Percentiles rank a stretch among this genome's conserved stretches.
These are phyloP conservation scores for Plasmodium gallinaceum DNA, from an alignment of 169 alveolate genomes.

Conservation along the genomic window DNA sequence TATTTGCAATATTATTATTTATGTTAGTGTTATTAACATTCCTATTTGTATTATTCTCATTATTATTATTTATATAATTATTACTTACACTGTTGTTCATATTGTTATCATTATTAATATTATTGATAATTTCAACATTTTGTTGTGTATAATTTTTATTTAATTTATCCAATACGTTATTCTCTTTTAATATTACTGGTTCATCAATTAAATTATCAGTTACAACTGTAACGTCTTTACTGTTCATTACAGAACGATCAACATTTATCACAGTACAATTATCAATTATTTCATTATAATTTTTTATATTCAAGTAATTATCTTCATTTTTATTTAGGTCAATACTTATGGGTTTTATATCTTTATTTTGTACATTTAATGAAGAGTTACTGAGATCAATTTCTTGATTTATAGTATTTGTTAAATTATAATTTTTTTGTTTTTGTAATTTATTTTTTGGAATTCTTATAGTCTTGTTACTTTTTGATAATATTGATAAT, in stretches of 20 bases:
- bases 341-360: background rate
- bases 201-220: background rate
- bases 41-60: background rate
- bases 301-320: background rate
- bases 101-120: background rate
- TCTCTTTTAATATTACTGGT: background rate
- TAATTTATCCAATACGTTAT: background rate
- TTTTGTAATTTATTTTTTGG: conserved; percentile 5
- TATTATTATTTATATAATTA: background rate
- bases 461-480: background rate
- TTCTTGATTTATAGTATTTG: background rate
- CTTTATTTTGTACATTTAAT: background rate
- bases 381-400: background rate
- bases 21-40: background rate
- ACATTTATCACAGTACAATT: background rate
- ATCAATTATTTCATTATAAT: background rate
- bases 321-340: background rate
- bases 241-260: background rate
- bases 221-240: background rate
- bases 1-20: background rate
- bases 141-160: background rate
- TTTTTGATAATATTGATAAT: background rate
- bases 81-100: background rate
- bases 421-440: conserved; percentile 1
- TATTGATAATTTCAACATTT: background rate